Evolutionary conservation across 2,329 filamentous ascomycete species (phyloP).

Genomic region (Talaromyces atroroseus): DNA sequence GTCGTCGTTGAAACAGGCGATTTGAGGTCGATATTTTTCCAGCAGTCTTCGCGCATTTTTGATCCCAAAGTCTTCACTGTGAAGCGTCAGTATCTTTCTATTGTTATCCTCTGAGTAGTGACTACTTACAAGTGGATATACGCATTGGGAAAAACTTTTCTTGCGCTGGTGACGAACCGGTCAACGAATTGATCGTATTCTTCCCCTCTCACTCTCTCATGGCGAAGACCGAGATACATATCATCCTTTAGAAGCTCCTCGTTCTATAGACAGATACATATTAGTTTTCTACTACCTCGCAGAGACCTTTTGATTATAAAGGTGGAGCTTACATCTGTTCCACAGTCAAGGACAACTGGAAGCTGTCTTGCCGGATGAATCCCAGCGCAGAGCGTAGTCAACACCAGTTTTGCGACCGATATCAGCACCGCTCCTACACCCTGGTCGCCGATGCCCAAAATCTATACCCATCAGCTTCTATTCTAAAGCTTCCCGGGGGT

Average conservation of each 20-base stretch:
- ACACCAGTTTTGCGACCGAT: conserved; percentile 72
- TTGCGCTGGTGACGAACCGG: conserved; percentile 62
- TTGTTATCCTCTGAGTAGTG: not conserved
- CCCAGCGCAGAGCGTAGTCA: conserved; percentile 82
- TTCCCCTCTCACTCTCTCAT: conserved; percentile 62
- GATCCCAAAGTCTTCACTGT: conserved; percentile 72
- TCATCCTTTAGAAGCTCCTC: conserved; percentile 67
- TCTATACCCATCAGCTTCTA: conserved; percentile 41
- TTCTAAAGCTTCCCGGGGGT: not conserved
- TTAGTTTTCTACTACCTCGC: not conserved
- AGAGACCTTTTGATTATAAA: too few species aligned
- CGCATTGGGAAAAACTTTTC: conserved; percentile 67
- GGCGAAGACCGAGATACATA: conserved; percentile 69
- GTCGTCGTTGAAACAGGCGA: conserved; percentile 87
- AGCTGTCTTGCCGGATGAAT: conserved; percentile 73
- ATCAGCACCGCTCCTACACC: conserved; percentile 81
- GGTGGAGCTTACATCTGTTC: conserved; percentile 56
- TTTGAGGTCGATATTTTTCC: conserved; percentile 65
- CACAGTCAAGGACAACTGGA: conserved; percentile 78
- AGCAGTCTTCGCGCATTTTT: conserved; percentile 69
- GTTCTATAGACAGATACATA: conserved; percentile 45
- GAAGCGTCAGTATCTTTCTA: not conserved
- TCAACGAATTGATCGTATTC: conserved; percentile 74
- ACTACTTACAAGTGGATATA: conserved; percentile 67
- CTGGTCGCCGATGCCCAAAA: conserved; percentile 84